phyloP scores from a whole-genome alignment of 768 basidiomycete genomes.

The Russula dissimulans region DNA sequence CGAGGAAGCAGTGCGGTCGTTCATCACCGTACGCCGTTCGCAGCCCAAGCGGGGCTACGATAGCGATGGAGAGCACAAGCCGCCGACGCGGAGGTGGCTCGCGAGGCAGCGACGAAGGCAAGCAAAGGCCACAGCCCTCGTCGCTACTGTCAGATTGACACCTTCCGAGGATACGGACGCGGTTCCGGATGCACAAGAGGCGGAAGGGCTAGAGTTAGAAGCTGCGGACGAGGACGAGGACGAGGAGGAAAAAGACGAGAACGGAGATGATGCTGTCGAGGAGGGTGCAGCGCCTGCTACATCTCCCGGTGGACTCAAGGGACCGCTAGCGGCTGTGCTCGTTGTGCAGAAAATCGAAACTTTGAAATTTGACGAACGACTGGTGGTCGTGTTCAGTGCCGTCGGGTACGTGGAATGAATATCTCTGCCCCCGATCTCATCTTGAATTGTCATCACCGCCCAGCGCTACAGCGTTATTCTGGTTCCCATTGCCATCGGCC shows the following conservation, averaged over 20 bases:
- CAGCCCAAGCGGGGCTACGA: conserved; percentile 24
- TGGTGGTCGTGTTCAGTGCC: conserved; percentile 53
- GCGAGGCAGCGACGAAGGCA: conserved; percentile 18
- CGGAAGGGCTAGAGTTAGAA: conserved; percentile 9
- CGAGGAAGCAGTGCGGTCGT: conserved; percentile 28
- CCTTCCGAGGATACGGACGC: neutral
- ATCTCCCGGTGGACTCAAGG: neutral
- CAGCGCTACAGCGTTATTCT: conserved; percentile 65
- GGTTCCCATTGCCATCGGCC: conserved; percentile 26
- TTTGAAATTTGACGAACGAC: conserved; percentile 27
- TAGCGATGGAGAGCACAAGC: conserved; percentile 18
- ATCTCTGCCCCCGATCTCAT: too few species aligned
- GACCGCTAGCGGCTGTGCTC: neutral
- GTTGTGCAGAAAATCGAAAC: conserved; percentile 23
- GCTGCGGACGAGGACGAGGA: conserved; percentile 17
- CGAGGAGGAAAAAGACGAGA: conserved; percentile 27
- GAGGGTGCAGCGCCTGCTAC: neutral
- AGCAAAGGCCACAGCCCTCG: conserved; percentile 1
- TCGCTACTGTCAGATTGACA: neutral
- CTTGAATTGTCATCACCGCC: too few species aligned
- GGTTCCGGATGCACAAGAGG: neutral
- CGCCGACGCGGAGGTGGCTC: conserved; percentile 15
- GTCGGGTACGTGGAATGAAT: conserved; percentile 48
- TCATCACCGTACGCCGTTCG: conserved; percentile 31
- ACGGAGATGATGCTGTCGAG: conserved; percentile 22